These are phyloP conservation scores for Lactarius vividus DNA, from an alignment of 768 basidiomycete species.

Conservation along the genomic window DNA sequence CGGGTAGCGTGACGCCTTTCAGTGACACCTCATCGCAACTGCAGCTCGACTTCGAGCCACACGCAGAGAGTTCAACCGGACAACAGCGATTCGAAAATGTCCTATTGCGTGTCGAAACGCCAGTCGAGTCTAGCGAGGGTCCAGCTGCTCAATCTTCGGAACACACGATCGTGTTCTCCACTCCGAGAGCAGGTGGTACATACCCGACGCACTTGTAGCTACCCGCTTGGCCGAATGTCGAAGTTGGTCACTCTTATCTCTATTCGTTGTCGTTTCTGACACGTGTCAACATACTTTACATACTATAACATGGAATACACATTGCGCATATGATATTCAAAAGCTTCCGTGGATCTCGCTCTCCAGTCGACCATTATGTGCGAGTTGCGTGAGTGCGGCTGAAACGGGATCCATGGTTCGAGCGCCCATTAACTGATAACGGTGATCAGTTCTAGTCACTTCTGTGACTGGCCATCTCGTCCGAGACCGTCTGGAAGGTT, in stretches of 20 bases:
- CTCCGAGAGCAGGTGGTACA: slow-evolving; percentile 8
- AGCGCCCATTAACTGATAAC: slow-evolving; percentile 15
- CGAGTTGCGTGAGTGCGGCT: background rate
- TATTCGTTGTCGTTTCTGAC: background rate
- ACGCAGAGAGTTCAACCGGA: slow-evolving; percentile 6
- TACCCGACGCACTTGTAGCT: background rate
- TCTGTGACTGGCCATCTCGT: background rate
- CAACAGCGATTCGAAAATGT: slow-evolving; percentile 17
- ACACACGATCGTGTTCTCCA: slow-evolving; percentile 17
- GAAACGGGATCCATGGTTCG: background rate
- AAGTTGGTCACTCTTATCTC: background rate
- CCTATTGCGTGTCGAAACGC: slow-evolving; percentile 6
- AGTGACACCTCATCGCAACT: slow-evolving; percentile 19
- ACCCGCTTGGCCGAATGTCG: background rate
- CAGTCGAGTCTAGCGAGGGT: slow-evolving; percentile 15
- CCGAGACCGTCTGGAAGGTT: background rate
- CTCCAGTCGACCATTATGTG: slow-evolving; percentile 9
- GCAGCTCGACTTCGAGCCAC: slow-evolving; percentile 19
- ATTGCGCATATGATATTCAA: background rate
- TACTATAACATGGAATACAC: background rate
- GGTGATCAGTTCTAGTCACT: slow-evolving; percentile 1
- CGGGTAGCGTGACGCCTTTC: slow-evolving; percentile 24
- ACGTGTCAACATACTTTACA: background rate
- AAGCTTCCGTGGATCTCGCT: slow-evolving; percentile 4
- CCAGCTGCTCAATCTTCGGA: slow-evolving; percentile 5